Conservation (phyloP, 164 flowering plant genomes). For the Magnolia changhungtana region DNA sequence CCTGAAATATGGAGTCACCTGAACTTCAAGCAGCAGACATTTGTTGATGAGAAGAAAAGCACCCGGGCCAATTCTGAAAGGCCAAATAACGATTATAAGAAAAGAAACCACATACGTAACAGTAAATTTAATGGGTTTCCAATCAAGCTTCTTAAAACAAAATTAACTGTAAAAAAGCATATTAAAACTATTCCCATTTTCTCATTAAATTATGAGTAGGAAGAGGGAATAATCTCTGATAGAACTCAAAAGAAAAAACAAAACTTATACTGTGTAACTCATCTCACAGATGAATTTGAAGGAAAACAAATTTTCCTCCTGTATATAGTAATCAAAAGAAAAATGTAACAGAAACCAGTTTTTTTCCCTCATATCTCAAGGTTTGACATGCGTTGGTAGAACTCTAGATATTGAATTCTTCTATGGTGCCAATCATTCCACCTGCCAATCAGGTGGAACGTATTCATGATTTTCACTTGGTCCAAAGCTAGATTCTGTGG, state of each 20-base stretch:
- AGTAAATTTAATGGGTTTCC: neutral
- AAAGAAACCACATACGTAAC: neutral
- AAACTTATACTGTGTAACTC: neutral
- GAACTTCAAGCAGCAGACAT: constrained; percentile 58
- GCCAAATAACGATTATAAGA: neutral
- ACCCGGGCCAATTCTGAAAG: constrained; percentile 55
- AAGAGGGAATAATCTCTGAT: neutral
- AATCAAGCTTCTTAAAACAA: neutral
- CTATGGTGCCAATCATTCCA: neutral
- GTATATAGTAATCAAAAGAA: neutral
- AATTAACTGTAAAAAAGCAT: neutral
- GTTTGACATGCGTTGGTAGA: neutral
- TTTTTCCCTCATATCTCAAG: neutral
- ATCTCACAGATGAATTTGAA: neutral
- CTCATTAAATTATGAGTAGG: neutral
- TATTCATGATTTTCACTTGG: neutral
- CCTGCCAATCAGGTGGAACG: neutral
- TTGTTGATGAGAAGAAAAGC: constrained; percentile 62
- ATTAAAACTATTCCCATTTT: neutral
- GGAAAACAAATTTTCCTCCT: neutral
- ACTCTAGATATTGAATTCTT: neutral
- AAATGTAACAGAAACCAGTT: neutral
- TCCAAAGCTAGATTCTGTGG: neutral
- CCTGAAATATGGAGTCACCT: constrained; percentile 36
- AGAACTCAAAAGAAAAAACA: neutral